phyloP scores from a whole-genome alignment of 495 filamentous ascomycete species.

The Hypoxylon cercidicola region DNA sequence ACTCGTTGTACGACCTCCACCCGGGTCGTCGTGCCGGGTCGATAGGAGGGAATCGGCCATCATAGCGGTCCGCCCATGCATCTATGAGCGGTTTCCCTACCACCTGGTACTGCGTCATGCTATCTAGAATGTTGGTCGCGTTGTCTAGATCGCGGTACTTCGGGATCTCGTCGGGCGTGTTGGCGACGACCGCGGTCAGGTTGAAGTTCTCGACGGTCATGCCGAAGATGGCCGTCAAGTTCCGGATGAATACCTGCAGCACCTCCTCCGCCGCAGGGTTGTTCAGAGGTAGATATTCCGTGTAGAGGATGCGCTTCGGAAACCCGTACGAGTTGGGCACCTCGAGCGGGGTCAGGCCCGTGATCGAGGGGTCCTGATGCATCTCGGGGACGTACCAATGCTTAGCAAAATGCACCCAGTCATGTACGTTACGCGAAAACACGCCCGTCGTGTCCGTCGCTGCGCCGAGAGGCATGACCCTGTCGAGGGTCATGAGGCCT shows the following conservation, averaged over 20 bases:
- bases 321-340: slow-evolving; percentile 47
- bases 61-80: slow-evolving; percentile 43
- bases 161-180: slow-evolving; percentile 44
- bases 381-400: slow-evolving; percentile 52
- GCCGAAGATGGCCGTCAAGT: slow-evolving; percentile 65
- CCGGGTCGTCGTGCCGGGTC: slow-evolving; percentile 44
- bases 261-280: slow-evolving; percentile 50
- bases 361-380: slow-evolving; percentile 45
- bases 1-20: slow-evolving; percentile 41
- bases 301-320: slow-evolving; percentile 50
- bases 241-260: slow-evolving; percentile 60
- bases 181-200: slow-evolving; percentile 40
- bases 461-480: slow-evolving; percentile 58
- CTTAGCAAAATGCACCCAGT: slow-evolving; percentile 53
- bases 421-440: slow-evolving; percentile 49
- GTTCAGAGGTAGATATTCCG: slow-evolving; percentile 51
- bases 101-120: slow-evolving; percentile 34
- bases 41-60: slow-evolving; percentile 52
- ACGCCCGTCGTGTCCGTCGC: slow-evolving; percentile 59
- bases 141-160: slow-evolving; percentile 20
- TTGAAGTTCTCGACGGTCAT: slow-evolving; percentile 53
- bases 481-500: slow-evolving; percentile 54
- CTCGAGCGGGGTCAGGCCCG: slow-evolving; percentile 46
- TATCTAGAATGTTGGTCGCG: slow-evolving; percentile 22
- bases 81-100: slow-evolving; percentile 44